A percentile compares a stretch with the other conserved stretches of the same genome.
phyloP scores from a whole-genome alignment of 2,329 filamentous ascomycete genomes.

The Juglanconis sp. region DNA sequence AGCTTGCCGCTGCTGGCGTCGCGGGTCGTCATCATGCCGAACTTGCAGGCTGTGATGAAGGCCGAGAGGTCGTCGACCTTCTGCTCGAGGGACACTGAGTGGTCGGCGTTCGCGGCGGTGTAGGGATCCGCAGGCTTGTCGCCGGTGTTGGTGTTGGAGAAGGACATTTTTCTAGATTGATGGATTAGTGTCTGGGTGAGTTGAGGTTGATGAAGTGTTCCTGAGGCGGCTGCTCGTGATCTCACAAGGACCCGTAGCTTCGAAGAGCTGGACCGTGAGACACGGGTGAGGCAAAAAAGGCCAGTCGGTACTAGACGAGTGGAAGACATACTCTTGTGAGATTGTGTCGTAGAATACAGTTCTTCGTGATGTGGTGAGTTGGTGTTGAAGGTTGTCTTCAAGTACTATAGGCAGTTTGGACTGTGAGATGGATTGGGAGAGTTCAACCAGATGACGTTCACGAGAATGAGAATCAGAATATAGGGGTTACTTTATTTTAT shows the following conservation, averaged over 20 bases:
- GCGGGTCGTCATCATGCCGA: constrained; percentile 84
- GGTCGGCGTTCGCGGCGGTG: constrained; percentile 67
- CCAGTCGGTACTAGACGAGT: background rate
- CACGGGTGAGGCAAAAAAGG: background rate
- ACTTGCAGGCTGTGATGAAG: constrained; percentile 74
- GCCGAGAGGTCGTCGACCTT: constrained; percentile 72
- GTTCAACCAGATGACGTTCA: background rate
- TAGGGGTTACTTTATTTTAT: constrained; percentile 4
- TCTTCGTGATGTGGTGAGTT: background rate
- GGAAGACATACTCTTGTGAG: constrained; percentile 10
- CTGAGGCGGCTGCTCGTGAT: background rate
- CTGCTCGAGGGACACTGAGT: constrained; percentile 60
- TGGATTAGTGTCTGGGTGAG: constrained; percentile 2
- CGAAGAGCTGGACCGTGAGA: background rate
- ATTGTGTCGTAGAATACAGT: background rate
- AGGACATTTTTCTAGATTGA: constrained; percentile 25
- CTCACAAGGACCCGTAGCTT: background rate
- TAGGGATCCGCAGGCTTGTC: constrained; percentile 71
- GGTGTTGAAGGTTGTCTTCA: background rate
- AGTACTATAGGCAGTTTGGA: background rate
- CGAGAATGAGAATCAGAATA: too few species aligned
- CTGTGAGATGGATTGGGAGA: background rate
- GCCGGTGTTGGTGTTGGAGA: constrained; percentile 60
- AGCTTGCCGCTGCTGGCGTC: constrained; percentile 63
- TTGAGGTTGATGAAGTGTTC: background rate